Conservation (phyloP, 2,329 filamentous ascomycete genomes). For the Gaeumannomyces sp. region DNA sequence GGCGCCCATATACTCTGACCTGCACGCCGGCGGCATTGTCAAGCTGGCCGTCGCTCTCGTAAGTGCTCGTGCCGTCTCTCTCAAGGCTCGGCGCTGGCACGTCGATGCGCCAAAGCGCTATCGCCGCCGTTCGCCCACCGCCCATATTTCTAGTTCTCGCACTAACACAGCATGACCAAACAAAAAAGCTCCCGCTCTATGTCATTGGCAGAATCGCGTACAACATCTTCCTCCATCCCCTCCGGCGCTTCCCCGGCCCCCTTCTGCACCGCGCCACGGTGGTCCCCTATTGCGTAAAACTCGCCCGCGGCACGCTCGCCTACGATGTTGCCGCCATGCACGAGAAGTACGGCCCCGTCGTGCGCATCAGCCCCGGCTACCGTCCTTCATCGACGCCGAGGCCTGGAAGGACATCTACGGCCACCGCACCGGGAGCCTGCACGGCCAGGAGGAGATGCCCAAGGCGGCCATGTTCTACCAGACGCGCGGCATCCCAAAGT, state of each 20-base stretch:
- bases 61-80: neutral
- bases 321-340: conserved; percentile 15
- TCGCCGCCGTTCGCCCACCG: too few relatives aligned
- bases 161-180: too few relatives aligned
- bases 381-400: conserved; percentile 27
- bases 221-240: conserved; percentile 15
- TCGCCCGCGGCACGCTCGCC: conserved; percentile 15
- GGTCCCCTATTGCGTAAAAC: neutral
- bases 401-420: conserved; percentile 34
- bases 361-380: conserved; percentile 35
- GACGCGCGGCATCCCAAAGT: conserved; percentile 3
- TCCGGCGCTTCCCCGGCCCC: conserved; percentile 14
- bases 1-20: neutral
- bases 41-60: neutral
- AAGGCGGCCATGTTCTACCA: conserved; percentile 14
- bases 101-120: too few relatives aligned
- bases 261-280: neutral
- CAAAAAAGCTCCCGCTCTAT: conserved; percentile 1
- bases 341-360: conserved; percentile 29
- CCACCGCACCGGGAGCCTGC: conserved; percentile 14
- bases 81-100: too few relatives aligned
- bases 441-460: conserved; percentile 14
- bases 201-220: neutral
- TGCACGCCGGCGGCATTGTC: neutral
- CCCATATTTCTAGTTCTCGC: too few relatives aligned